Base-by-base conservation (phyloP, 306 rosid genomes). In the Begonia fuchsioides region DNA sequence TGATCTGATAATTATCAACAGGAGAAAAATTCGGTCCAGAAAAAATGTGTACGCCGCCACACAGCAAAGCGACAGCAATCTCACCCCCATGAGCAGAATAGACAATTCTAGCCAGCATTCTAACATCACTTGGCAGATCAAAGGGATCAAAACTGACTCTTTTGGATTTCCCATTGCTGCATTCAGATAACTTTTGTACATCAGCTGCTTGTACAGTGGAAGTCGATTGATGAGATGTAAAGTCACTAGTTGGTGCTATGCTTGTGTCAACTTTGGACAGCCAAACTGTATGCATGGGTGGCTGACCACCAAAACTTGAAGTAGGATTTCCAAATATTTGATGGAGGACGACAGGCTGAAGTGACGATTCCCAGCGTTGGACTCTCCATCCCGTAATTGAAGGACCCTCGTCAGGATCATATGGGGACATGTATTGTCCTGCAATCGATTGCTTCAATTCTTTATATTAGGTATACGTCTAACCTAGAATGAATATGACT, bases 361-460 rank as follows among this genome's bases (percentile, higher is more conserved):
- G 77, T 45, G 98, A 85, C 44, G 98, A 90, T 73, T 85, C 96
- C 98, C 98, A 90, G n/a, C 98, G 98, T 63, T 90, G 98, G 65
- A 90, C 98, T 68, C 98, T 85, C 98, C 98, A 90, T 52, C 98
- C 98, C 8, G 98, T 81, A 53, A 90, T 71, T 51, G 98, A 82
- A 45, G 98, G 98, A 38, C 98, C 98, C 69, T 90, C 98, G 60
- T 90, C 98, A 9, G 98, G 98, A 76, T 90, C 98, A 69, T 80
- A 90, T 17, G 98, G 98, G 52, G 98, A 90, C 98, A 90, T 90
- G 73, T 90, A 90, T 61, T 90, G 98, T 49, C 98, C 98, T 90
- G 94, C 59, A 61, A 12, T 49, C 54, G 52, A 68, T 56, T 40
- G 11, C 18, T 10, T 39, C 54, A 48, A 10, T 9, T 11, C 3